These are phyloP conservation scores for Epichloe festucae DNA, from an alignment of 2,329 filamentous ascomycete genomes.

Conservation along the genomic window DNA sequence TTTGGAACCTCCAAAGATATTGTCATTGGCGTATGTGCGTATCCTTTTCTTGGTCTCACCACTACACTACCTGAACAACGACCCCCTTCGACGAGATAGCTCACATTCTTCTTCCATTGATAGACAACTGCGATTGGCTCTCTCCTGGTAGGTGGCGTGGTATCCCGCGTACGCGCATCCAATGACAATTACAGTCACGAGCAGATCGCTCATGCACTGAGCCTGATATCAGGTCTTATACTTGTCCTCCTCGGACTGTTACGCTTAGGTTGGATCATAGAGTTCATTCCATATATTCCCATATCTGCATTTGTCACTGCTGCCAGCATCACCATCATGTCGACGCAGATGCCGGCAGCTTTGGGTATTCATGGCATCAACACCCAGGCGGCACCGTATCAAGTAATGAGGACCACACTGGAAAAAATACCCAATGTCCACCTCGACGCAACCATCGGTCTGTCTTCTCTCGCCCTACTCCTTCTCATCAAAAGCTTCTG, in stretches of 20 bases:
- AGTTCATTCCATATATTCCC: conserved; percentile 37
- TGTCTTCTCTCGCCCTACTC: conserved; percentile 53
- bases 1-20: conserved; percentile 80
- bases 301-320: conserved; percentile 39
- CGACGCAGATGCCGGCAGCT: conserved; percentile 31
- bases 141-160: conserved; percentile 34
- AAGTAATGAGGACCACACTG: conserved; percentile 30
- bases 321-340: conserved; percentile 36
- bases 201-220: conserved; percentile 30
- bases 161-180: conserved; percentile 24
- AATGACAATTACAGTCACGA: conserved; percentile 23
- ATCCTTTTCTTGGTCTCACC: background rate
- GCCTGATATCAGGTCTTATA: conserved; percentile 30
- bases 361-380: conserved; percentile 32
- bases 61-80: too few species aligned
- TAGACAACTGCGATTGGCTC: conserved; percentile 45
- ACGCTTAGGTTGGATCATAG: conserved; percentile 36
- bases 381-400: conserved; percentile 31
- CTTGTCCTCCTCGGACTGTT: conserved; percentile 32
- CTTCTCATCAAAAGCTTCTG: conserved; percentile 52
- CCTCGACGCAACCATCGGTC: conserved; percentile 59
- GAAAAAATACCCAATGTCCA: conserved; percentile 28
- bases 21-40: conserved; percentile 49
- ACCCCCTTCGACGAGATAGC: background rate
- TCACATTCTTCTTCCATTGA: background rate